Evolutionary conservation across 192 early-diverging fungal species (phyloP).

Genomic region (Podila clonocystis): DNA sequence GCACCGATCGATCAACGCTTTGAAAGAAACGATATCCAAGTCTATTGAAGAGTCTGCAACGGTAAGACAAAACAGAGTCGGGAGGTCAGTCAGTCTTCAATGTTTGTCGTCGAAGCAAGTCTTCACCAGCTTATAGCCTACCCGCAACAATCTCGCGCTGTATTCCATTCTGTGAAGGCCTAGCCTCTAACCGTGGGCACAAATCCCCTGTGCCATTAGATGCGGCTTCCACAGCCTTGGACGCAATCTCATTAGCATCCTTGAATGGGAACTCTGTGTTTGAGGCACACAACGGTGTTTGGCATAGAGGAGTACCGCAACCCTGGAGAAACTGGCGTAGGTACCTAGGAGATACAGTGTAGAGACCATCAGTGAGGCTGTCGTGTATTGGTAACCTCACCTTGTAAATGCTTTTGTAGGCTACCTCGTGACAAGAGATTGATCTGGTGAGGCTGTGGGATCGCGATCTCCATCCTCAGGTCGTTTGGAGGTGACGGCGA

Average conservation of each 20-base stretch:
- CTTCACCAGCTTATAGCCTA: not conserved
- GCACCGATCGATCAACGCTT: constrained; percentile 31
- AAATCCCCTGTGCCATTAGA: constrained; percentile 17
- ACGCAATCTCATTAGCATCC: constrained; percentile 32
- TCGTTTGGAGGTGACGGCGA: not conserved
- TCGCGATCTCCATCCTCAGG: not conserved
- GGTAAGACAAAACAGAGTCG: not conserved
- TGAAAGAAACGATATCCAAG: constrained; percentile 41
- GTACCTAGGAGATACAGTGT: constrained; percentile 11
- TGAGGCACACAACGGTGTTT: constrained; percentile 31
- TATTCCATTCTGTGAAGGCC: not conserved
- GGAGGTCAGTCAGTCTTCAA: no score
- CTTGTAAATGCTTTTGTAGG: not conserved
- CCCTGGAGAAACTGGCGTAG: constrained; percentile 46
- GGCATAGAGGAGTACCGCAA: constrained; percentile 18
- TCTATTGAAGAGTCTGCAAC: constrained; percentile 23
- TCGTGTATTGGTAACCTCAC: not conserved
- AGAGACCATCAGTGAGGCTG: not conserved
- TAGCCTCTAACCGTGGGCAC: constrained; percentile 24
- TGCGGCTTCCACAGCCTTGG: constrained; percentile 28
- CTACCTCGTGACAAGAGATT: constrained; percentile 22
- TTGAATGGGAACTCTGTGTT: constrained; percentile 28
- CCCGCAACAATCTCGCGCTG: constrained; percentile 43
- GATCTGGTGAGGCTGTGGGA: constrained; percentile 1
- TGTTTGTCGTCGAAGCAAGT: no score